Evolutionary conservation across 805 yeast genomes (phyloP), one percentile per base, ranked within the genome.

Genomic region (Zygosaccharomyces rouxii): DNA sequence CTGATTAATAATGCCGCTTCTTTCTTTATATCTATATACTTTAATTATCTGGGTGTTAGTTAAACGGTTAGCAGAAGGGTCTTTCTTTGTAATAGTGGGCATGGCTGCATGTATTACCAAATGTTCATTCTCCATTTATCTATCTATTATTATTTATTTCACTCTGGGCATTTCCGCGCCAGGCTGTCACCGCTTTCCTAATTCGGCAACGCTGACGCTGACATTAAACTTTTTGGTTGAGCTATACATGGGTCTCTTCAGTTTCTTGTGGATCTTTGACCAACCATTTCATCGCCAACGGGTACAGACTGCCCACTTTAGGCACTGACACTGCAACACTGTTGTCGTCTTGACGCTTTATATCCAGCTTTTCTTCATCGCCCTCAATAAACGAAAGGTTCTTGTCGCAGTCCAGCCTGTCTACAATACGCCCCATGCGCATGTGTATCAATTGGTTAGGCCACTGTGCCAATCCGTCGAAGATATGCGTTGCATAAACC

Each of bases 401-500:
- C 7, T 56, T 43, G 1, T 60, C 57, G 46, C 59, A 68, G n/a
- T 68, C 62, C 29, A 70, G 49, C 35, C 64, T 70, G 21, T 64
- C 62, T 7, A 73, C 55, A 7, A 80, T 74, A 21, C 67, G 63
- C 1, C 98, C 97, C 46, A 79, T 77, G 56, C 78, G 81, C 54
- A 94, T 71, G 66, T 94, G 99, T 11, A 83, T 74, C 7, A 94
- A 72, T 46, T 85, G 74, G 33, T 95, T 86, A 25, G 97, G 95
- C 96, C 98, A 94, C 41, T 76, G 74, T 11, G 88, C 89, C 49
- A 94, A 76, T 0, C 99, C 99, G 60, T 94, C 99, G 66, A 94
- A 94, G 42, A 94, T 94, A 62, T 94, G 99, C 0, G 99, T 94
- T 2, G 98, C 94, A 63, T 94, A 94, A 3, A 92, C 81, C 31